Conservation (phyloP, 176 grass and related monocot species). For the Eragrostis curvula region DNA sequence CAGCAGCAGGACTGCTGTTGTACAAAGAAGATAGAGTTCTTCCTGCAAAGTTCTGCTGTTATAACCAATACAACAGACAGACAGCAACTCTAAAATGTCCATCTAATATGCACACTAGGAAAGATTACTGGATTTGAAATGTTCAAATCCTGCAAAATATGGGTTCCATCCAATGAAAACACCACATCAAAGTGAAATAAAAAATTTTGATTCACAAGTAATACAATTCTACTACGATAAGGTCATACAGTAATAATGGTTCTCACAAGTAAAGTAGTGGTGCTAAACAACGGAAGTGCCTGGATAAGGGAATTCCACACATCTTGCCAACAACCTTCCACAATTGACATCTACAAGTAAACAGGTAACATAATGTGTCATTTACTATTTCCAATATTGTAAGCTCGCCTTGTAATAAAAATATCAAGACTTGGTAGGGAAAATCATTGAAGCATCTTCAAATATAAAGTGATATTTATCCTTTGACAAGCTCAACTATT, state of each 20-base stretch:
- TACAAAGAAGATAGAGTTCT: not conserved
- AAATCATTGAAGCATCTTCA: constrained; percentile 15
- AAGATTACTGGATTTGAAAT: not conserved
- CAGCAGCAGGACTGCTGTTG: not conserved
- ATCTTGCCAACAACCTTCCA: constrained; percentile 88
- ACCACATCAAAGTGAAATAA: no score
- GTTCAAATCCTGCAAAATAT: not conserved
- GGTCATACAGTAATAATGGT: constrained; percentile 36
- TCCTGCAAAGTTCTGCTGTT: not conserved
- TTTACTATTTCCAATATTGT: not conserved
- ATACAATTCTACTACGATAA: not conserved
- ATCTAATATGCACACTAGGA: not conserved
- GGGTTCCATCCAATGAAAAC: not conserved
- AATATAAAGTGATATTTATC: not conserved
- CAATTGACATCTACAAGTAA: constrained; percentile 64
- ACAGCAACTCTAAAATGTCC: constrained; percentile 3
- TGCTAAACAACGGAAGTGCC: constrained; percentile 68
- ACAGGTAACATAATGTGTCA: constrained; percentile 12
- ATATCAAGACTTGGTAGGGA: not conserved
- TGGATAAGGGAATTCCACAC: constrained; percentile 83
- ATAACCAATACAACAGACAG: not conserved
- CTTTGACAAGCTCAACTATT: not conserved
- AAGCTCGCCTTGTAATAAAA: not conserved
- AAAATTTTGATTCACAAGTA: not conserved
- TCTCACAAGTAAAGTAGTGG: constrained; percentile 63